Evolutionary conservation across 2,329 filamentous ascomycete genomes (phyloP).

Genomic region (Gaeumannomyces sp.): DNA sequence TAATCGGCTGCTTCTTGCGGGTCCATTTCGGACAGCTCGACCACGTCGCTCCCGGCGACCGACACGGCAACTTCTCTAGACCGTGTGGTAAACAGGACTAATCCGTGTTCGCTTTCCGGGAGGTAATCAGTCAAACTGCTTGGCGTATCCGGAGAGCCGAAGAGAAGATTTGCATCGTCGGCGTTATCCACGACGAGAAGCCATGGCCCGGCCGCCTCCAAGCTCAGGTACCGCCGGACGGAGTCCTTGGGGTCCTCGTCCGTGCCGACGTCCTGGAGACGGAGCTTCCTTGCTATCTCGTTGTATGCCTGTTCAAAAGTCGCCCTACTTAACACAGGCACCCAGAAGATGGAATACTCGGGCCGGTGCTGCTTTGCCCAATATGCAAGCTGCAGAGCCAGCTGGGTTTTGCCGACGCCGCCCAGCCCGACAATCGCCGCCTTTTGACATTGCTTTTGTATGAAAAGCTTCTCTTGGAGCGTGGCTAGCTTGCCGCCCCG

Average conservation of each 20-base stretch:
- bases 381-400: slow-evolving; percentile 34
- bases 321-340: slow-evolving; percentile 31
- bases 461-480: slow-evolving; percentile 23
- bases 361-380: slow-evolving; percentile 26
- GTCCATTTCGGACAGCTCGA: slow-evolving; percentile 27
- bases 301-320: slow-evolving; percentile 33
- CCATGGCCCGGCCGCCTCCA: slow-evolving; percentile 26
- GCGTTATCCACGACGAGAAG: slow-evolving; percentile 37
- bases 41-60: slow-evolving; percentile 19
- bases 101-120: slow-evolving; percentile 26
- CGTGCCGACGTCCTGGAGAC: slow-evolving; percentile 31
- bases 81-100: slow-evolving; percentile 27
- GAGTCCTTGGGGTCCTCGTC: slow-evolving; percentile 54
- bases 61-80: slow-evolving; percentile 24
- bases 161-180: slow-evolving; percentile 28
- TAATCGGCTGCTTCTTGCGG: slow-evolving; percentile 21
- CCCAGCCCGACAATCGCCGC: slow-evolving; percentile 30
- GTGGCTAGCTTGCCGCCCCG: slow-evolving; percentile 17
- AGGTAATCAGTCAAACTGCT: slow-evolving; percentile 24
- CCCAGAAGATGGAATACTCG: slow-evolving; percentile 37
- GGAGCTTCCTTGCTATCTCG: slow-evolving; percentile 26
- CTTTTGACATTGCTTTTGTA: slow-evolving; percentile 14
- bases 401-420: slow-evolving; percentile 35
- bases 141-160: slow-evolving; percentile 17
- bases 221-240: slow-evolving; percentile 37